Conservation (phyloP, 495 filamentous ascomycete species). For the Penicilliopsis zonata region DNA sequence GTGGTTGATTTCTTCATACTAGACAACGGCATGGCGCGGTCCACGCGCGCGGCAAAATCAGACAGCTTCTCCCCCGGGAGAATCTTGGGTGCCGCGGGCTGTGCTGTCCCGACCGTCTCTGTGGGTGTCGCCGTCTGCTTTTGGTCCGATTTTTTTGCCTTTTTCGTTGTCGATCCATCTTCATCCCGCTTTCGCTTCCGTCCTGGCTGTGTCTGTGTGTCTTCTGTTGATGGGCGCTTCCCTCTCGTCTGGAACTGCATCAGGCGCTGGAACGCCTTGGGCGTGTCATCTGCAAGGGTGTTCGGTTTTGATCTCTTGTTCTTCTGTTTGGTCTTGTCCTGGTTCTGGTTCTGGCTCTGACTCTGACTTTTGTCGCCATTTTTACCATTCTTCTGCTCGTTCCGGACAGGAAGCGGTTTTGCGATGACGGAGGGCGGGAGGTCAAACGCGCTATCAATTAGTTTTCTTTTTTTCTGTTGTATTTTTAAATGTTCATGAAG, state of each 20-base stretch:
- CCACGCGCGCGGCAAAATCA: constrained; percentile 75
- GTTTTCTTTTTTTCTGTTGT: too few species aligned
- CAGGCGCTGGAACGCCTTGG: constrained; percentile 70
- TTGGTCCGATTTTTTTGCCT: constrained; percentile 9
- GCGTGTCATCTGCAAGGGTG: constrained; percentile 60
- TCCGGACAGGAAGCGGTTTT: constrained; percentile 51
- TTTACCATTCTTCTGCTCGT: constrained; percentile 8
- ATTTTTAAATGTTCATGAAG: background rate
- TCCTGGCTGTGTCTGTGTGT: constrained; percentile 28
- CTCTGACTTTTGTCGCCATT: too few species aligned
- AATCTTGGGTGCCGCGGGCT: constrained; percentile 47
- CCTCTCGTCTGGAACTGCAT: constrained; percentile 53
- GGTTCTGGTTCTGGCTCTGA: too few species aligned
- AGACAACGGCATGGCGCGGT: constrained; percentile 69
- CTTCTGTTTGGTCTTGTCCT: constrained; percentile 8
- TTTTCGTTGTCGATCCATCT: constrained; percentile 3
- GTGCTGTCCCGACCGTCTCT: constrained; percentile 1
- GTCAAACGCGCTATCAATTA: constrained; percentile 46
- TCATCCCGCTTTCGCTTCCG: constrained; percentile 35
- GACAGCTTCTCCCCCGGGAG: constrained; percentile 68
- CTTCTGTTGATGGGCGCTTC: constrained; percentile 50
- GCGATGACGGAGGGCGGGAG: constrained; percentile 64
- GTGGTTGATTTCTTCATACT: constrained; percentile 40
- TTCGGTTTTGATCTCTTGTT: constrained; percentile 30
- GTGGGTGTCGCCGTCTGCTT: constrained; percentile 5